Evolutionary conservation across 192 early-diverging fungal genomes (phyloP), one percentile per base, ranked within the genome.

Genomic region (Phlyctochytrium planicorne): DNA sequence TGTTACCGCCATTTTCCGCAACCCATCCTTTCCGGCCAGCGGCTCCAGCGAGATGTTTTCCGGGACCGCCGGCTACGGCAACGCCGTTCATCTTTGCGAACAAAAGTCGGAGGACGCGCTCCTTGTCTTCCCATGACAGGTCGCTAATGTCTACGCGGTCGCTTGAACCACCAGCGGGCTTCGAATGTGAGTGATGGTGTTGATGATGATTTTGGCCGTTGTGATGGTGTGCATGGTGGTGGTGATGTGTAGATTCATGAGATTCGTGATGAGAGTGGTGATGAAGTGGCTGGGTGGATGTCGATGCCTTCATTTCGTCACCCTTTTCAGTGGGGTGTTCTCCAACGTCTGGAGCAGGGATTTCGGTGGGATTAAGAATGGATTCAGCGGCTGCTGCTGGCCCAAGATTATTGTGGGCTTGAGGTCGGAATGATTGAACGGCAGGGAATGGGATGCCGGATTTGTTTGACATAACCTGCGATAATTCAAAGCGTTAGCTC

Each of bases 1-100:
- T 20, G 4, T 6, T 29, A 6, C 55, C 20, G 55, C 55, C 20
- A 25, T 57, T 6, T 14, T n/a, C 40, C 40, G 40, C 12, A 10
- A n/a, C 40, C n/a, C n/a, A n/a, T 6, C 40, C 40, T 47, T 20
- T 20, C 40, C 40, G 40, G 40, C 40, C 40, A 20, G 6, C 6
- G 40, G 40, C 40, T 47, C 40, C 40, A 20, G 40, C 40, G 40
- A 14, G 6, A 20, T 47, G 40, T 6, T 47, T 6, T 6, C 40
- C 20, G 40, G 40, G 40, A 10, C 6, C 25, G 12, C 55, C 70
- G 17, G 63, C 78, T 23, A 85, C 69, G 14, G 74, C 66, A 3
- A 82, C 53, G 0, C 84, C 84, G 62, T 87, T 87, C 86, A 87
- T 87, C 40, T 85, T 82, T 3, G 84, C 84, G 80, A 87, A 87